Evolutionary conservation across 2,329 filamentous ascomycete genomes (phyloP).

Genomic region (Scopulariopsis brevicaulis): DNA sequence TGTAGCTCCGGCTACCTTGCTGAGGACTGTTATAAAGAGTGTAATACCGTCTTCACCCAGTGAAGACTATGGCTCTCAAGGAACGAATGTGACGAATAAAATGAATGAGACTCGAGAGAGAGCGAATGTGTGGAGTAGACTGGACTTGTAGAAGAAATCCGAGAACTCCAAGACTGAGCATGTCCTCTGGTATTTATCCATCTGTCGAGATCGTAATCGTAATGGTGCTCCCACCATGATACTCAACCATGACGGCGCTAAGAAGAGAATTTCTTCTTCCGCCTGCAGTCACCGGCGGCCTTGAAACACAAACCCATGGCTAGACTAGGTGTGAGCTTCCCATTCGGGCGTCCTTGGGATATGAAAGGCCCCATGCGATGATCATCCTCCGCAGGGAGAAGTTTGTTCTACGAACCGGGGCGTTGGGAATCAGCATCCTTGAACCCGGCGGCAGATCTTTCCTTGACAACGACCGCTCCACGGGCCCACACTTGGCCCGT

Average conservation of each 20-base stretch:
- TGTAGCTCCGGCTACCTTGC: background rate
- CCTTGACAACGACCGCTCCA: too few relatives aligned
- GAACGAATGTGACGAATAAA: background rate
- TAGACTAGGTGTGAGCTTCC: too few relatives aligned
- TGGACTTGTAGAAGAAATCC: background rate
- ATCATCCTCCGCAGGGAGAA: too few relatives aligned
- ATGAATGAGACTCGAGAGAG: background rate
- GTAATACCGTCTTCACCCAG: background rate
- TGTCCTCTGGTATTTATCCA: background rate
- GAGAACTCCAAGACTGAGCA: background rate
- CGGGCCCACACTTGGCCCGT: too few relatives aligned
- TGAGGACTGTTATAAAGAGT: background rate
- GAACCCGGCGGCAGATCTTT: too few relatives aligned
- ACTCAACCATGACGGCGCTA: background rate
- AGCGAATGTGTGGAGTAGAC: background rate
- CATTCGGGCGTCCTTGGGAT: too few relatives aligned
- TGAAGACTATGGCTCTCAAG: background rate
- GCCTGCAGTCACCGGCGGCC: background rate
- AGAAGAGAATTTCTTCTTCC: background rate
- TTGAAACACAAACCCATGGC: background rate
- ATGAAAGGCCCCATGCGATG: too few relatives aligned
- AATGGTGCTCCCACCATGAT: background rate
- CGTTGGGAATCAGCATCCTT: too few relatives aligned
- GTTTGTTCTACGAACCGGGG: too few relatives aligned
- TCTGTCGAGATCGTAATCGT: too few relatives aligned